Evolutionary conservation across 169 alveolate genomes (phyloP).

Genomic region (Cryptosporidium parvum): DNA sequence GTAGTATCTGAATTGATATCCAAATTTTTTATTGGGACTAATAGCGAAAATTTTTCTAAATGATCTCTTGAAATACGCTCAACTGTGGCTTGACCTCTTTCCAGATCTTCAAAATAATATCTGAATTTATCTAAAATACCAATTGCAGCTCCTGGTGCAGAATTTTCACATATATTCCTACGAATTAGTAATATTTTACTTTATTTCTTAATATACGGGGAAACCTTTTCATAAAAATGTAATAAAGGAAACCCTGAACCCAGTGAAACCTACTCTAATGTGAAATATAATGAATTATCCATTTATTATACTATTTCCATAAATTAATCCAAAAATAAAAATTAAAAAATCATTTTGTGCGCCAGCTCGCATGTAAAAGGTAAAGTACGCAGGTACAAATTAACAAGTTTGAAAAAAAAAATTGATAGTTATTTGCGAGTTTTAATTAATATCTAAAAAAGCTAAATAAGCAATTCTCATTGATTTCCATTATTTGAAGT

Average conservation of each 20-base stretch:
- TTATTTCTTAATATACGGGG: not conserved
- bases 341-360: not conserved
- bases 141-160: conserved; percentile 53
- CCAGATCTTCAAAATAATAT: not conserved
- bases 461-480: not conserved
- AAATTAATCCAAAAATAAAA: not conserved
- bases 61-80: conserved; percentile 30
- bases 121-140: conserved; percentile 58
- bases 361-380: not conserved
- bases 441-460: not conserved
- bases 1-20: conserved; percentile 7
- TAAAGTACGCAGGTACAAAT: not conserved
- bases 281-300: not conserved
- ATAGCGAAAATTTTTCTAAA: conserved; percentile 41
- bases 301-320: not conserved
- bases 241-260: not conserved
- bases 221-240: not conserved
- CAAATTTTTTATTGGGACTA: conserved; percentile 54
- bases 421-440: not conserved
- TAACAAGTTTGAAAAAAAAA: not conserved
- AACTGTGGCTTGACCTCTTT: not conserved
- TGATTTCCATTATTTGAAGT: not conserved
- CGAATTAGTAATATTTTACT: not conserved
- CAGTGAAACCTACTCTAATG: conserved; percentile 26
- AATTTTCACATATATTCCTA: conserved; percentile 47